Percentiles rank a stretch among this genome's conserved stretches.
Evolutionary conservation across 2,329 filamentous ascomycete genomes (phyloP).

Genomic region (Periconia sp.): DNA sequence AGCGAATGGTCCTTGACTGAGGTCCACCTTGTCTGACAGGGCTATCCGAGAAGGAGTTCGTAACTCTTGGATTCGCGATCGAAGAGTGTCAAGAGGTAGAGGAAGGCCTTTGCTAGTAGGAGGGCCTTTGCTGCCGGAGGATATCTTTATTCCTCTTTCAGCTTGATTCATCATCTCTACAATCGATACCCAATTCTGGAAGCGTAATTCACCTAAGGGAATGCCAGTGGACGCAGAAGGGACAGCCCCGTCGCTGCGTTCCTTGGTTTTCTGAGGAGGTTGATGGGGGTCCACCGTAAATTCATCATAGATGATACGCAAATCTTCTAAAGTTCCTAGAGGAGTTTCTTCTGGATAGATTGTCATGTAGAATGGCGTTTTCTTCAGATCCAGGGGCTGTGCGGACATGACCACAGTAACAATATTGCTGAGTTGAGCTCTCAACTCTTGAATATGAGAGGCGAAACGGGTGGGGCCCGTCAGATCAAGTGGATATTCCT

Average conservation of each 20-base stretch:
- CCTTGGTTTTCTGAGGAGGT: conserved; percentile 15
- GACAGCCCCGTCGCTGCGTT: conserved; percentile 8
- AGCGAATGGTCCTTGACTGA: too few relatives aligned
- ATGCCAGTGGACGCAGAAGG: conserved; percentile 41
- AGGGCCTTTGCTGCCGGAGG: not conserved
- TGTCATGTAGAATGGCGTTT: conserved; percentile 41
- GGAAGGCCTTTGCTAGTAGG: too few relatives aligned
- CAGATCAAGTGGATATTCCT: not conserved
- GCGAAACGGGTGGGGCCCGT: not conserved
- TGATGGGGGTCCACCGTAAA: conserved; percentile 45
- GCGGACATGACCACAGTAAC: conserved; percentile 35
- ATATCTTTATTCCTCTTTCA: conserved; percentile 15
- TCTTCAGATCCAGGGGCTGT: conserved; percentile 37
- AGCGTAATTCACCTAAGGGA: conserved; percentile 49
- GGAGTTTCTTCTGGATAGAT: conserved; percentile 27
- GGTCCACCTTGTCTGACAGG: too few relatives aligned
- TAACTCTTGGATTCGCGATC: too few relatives aligned
- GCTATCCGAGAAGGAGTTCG: too few relatives aligned
- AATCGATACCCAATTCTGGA: conserved; percentile 53
- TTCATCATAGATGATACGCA: conserved; percentile 48
- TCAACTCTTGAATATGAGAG: conserved; percentile 21
- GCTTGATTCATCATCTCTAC: conserved; percentile 49
- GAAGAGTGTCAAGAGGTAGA: too few relatives aligned
- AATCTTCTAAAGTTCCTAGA: conserved; percentile 25
- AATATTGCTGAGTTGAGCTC: conserved; percentile 28